A percentile compares a stretch with the other conserved stretches of the same genome.
Evolutionary conservation across 352 stramenopile species (phyloP).

Genomic region (Pythium angustatum): DNA sequence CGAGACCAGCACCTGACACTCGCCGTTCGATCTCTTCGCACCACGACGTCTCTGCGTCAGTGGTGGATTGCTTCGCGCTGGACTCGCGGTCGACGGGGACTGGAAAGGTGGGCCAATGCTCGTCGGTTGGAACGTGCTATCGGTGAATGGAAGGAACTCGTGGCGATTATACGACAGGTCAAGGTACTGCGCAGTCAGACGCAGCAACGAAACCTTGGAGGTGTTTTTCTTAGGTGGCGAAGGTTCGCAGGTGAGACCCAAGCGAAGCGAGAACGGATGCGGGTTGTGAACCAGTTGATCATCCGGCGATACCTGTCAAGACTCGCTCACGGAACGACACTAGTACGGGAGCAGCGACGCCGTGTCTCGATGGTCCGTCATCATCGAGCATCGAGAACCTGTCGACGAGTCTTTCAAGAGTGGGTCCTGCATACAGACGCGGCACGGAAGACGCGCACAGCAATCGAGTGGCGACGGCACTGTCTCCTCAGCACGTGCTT

Average conservation of each 20-base stretch:
- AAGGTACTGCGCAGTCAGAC: background rate
- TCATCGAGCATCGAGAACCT: background rate
- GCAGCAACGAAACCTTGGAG: background rate
- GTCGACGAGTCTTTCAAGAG: background rate
- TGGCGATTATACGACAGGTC: constrained; percentile 1
- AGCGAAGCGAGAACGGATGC: background rate
- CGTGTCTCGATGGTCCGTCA: background rate
- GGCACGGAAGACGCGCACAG: background rate
- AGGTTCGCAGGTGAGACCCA: background rate
- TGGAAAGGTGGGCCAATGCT: constrained; percentile 1
- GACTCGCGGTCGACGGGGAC: background rate
- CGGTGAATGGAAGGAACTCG: background rate
- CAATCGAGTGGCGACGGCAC: constrained; percentile 19
- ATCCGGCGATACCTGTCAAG: background rate
- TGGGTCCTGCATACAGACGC: constrained; percentile 1
- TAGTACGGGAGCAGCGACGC: background rate
- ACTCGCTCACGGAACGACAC: background rate
- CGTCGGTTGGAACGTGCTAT: background rate
- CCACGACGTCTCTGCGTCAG: background rate
- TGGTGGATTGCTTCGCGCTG: constrained; percentile 13
- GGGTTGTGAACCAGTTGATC: background rate
- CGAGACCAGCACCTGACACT: background rate
- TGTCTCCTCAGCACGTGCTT: constrained; percentile 16
- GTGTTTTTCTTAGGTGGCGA: background rate
- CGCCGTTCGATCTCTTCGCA: background rate